Base-by-base conservation (phyloP, 805 yeast species). In the Candida yuanshanica region DNA sequence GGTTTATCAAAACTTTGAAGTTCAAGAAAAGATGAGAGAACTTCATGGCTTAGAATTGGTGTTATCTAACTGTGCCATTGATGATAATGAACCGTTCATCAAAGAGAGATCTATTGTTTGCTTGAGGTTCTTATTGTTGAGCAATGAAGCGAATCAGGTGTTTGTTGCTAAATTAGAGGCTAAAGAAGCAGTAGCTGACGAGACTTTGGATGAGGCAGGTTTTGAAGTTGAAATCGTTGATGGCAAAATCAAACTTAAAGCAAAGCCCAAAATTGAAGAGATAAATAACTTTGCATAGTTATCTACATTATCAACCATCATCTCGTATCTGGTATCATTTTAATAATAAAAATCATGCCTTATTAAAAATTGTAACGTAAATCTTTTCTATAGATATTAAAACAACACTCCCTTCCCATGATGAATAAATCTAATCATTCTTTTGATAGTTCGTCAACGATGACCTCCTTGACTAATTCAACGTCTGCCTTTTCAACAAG, bases 31-130 rank as follows among this genome's bases (percentile, higher is more conserved):
- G 33, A 66, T 85, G 26, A 66, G 97, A 36, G 73, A 72, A 22
- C 50, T 68, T 1, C 85, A 83, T 35, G 95, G 88, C 0, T 59
- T 91, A 12, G 86, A 79, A 39, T 61, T 86, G 16, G 70, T 90
- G 0, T 65, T 91, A 20, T 83, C 90, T 7, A 83, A 81, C 47
- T 90, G 97, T 64, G 76, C 83, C 31, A 79, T 93, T 38, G 98
- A 91, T 59, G 81, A 80, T 35, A 79, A 85, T 56, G 95, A 93
- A 58, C 98, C 97, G 0, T 91, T 73, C 44, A 81, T 85, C 42
- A 83, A 87, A 49, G 99, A 91, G 55, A 66, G 91, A 45, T 74
- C 95, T 2, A 84, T 93, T 25, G 63, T 91, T 7, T 87, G 96
- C 54, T 58, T 93, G 22, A 76, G 81, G 52, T 81, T 79, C 45